A percentile compares a stretch with the other conserved stretches of the same genome.
Evolutionary conservation across 2,329 filamentous ascomycete genomes (phyloP).

Genomic region (Microsporum canis): DNA sequence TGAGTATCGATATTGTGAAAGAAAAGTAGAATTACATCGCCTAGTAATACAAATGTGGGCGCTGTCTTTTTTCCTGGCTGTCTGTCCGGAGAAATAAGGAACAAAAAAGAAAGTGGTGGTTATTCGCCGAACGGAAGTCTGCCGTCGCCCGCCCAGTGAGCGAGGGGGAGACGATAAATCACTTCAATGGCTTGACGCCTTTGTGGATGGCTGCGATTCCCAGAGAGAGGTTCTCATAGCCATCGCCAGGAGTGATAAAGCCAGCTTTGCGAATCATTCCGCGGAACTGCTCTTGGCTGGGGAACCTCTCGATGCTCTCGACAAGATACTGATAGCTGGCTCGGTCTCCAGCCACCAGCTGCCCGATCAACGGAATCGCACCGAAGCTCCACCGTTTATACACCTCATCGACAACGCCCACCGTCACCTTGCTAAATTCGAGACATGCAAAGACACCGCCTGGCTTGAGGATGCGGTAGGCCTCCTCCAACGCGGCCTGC

Average conservation of each 20-base stretch:
- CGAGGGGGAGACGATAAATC: background rate
- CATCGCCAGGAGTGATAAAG: slow-evolving; percentile 69
- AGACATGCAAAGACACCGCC: slow-evolving; percentile 94
- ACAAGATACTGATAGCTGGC: slow-evolving; percentile 98
- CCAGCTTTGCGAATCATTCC: slow-evolving; percentile 53
- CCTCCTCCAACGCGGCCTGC: slow-evolving; percentile 67
- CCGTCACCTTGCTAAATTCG: slow-evolving; percentile 82
- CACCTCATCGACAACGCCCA: slow-evolving; percentile 64
- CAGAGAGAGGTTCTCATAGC: slow-evolving; percentile 82
- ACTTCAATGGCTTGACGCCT: slow-evolving; percentile 63
- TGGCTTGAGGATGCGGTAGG: slow-evolving; percentile 78
- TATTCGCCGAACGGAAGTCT: background rate
- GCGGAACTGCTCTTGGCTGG: slow-evolving; percentile 71
- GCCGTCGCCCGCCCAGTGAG: background rate
- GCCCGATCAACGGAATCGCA: slow-evolving; percentile 88
- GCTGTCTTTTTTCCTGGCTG: background rate
- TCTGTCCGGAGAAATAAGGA: background rate
- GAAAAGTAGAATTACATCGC: slow-evolving; percentile 2
- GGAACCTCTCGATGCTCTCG: slow-evolving; percentile 92
- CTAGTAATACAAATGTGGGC: slow-evolving; percentile 1
- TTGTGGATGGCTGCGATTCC: slow-evolving; percentile 95
- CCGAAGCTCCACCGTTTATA: slow-evolving; percentile 96
- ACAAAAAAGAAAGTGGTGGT: background rate
- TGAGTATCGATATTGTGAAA: background rate
- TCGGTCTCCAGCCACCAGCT: slow-evolving; percentile 83